phyloP scores from a whole-genome alignment of 1,139 yeast genomes.

The Saccharomyces hybrid region DNA sequence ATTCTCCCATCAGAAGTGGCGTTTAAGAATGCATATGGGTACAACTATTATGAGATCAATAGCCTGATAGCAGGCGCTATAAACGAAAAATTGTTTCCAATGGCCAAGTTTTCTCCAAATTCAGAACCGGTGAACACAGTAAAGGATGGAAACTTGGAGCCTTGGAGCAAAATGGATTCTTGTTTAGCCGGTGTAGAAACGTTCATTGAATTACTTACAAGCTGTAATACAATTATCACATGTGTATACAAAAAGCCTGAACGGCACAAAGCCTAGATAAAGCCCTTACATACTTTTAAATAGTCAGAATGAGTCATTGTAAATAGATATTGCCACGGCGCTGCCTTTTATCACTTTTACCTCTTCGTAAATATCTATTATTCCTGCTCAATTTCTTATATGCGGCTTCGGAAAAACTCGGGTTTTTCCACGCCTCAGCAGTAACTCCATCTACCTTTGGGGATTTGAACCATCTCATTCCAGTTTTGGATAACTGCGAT shows the following conservation, averaged over 20 bases:
- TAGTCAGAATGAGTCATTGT: slow-evolving; percentile 1
- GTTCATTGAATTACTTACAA: slow-evolving; percentile 17
- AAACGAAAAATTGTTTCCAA: slow-evolving; percentile 1
- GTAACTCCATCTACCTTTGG: neutral
- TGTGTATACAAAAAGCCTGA: slow-evolving; percentile 22
- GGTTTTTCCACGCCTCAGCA: neutral
- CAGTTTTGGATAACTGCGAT: neutral
- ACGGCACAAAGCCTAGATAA: slow-evolving; percentile 3
- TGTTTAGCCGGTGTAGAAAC: slow-evolving; percentile 13
- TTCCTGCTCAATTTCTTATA: neutral
- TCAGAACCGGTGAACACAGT: slow-evolving; percentile 5
- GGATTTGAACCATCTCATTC: neutral
- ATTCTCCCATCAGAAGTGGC: slow-evolving; percentile 14
- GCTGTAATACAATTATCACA: slow-evolving; percentile 21
- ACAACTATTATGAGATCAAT: slow-evolving; percentile 11
- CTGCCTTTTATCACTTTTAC: neutral
- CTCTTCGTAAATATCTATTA: neutral
- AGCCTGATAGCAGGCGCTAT: slow-evolving; percentile 15
- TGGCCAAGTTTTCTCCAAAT: neutral
- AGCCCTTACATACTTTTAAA: neutral
- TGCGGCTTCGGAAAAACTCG: neutral
- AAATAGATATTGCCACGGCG: neutral
- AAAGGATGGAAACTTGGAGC: slow-evolving; percentile 20
- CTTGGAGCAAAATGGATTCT: slow-evolving; percentile 23
- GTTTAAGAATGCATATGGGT: slow-evolving; percentile 13